phyloP scores from a whole-genome alignment of 352 stramenopile species.

The Phytopythium kandeliae region DNA sequence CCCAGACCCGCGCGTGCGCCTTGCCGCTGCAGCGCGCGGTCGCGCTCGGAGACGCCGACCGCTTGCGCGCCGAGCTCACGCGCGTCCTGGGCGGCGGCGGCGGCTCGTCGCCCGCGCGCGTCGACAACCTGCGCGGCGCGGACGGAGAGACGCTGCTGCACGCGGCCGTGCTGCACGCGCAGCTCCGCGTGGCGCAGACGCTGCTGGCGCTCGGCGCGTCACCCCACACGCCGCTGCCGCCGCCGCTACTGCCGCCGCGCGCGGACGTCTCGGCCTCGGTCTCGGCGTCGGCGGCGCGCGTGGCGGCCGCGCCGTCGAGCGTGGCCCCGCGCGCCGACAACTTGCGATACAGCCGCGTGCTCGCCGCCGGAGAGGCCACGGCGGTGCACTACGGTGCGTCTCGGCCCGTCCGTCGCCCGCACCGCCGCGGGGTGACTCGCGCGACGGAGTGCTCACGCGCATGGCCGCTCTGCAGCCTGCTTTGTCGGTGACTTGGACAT shows the following conservation, averaged over 20 bases:
- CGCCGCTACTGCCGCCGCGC: too few relatives aligned
- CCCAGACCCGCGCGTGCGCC: conserved; percentile 27
- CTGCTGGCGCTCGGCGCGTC: conserved; percentile 46
- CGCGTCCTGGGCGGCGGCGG: not conserved
- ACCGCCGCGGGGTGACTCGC: too few relatives aligned
- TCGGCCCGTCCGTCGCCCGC: too few relatives aligned
- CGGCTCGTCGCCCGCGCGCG: not conserved
- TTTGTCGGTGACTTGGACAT: conserved; percentile 45
- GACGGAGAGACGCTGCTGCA: conserved; percentile 65
- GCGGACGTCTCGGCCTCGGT: too few relatives aligned
- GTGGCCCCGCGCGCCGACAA: conserved; percentile 45
- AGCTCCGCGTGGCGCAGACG: conserved; percentile 38
- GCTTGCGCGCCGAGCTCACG: conserved; percentile 16
- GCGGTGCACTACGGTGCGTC: conserved; percentile 53
- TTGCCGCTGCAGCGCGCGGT: conserved; percentile 48
- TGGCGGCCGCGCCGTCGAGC: conserved; percentile 33
- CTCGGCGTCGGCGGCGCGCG: conserved; percentile 5
- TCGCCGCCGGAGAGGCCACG: conserved; percentile 48
- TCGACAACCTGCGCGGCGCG: conserved; percentile 24
- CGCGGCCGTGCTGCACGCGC: conserved; percentile 52
- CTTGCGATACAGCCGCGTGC: conserved; percentile 48
- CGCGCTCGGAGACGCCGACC: conserved; percentile 31
- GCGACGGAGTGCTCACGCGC: too few relatives aligned
- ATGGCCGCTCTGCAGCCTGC: too few relatives aligned
- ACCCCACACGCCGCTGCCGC: conserved; percentile 25